These are phyloP conservation scores for Cyberlindnera xylosilytica DNA, from an alignment of 805 yeast genomes.

Conservation along the genomic window DNA sequence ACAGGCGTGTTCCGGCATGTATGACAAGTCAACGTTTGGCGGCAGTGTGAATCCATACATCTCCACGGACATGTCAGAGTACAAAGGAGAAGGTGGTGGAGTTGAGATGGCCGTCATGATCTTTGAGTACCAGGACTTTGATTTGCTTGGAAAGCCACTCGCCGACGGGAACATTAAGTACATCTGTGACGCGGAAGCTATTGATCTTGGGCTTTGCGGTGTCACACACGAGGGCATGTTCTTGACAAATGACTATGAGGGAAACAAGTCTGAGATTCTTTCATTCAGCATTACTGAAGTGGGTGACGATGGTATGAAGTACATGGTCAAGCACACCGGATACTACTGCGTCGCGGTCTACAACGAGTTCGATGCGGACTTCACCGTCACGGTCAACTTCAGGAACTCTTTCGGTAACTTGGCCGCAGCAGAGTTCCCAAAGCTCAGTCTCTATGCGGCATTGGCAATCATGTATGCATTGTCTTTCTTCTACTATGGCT, in stretches of 20 bases:
- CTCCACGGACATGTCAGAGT: constrained; percentile 41
- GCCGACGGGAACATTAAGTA: constrained; percentile 49
- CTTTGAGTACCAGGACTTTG: constrained; percentile 80
- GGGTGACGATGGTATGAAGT: constrained; percentile 62
- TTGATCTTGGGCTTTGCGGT: constrained; percentile 54
- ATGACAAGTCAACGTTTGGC: constrained; percentile 82
- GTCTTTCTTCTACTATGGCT: constrained; percentile 77
- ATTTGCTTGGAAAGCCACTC: constrained; percentile 54
- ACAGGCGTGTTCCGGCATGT: constrained; percentile 88
- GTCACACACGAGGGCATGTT: constrained; percentile 56
- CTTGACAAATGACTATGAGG: constrained; percentile 45
- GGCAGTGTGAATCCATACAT: constrained; percentile 69
- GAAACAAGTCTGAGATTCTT: constrained; percentile 51
- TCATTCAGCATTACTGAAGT: constrained; percentile 51
- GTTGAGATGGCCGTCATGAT: constrained; percentile 62
- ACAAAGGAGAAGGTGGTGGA: constrained; percentile 23
- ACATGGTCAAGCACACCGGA: constrained; percentile 72
- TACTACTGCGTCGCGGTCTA: constrained; percentile 87
- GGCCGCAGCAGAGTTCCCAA: constrained; percentile 88
- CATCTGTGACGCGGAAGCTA: constrained; percentile 72
- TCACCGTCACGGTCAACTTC: constrained; percentile 69
- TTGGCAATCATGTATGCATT: constrained; percentile 81
- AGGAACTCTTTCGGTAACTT: constrained; percentile 91
- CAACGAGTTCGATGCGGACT: constrained; percentile 38
- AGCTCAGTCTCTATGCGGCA: constrained; percentile 83